Conservation (phyloP, 2,329 filamentous ascomycete genomes). For the Colletotrichum horii region DNA sequence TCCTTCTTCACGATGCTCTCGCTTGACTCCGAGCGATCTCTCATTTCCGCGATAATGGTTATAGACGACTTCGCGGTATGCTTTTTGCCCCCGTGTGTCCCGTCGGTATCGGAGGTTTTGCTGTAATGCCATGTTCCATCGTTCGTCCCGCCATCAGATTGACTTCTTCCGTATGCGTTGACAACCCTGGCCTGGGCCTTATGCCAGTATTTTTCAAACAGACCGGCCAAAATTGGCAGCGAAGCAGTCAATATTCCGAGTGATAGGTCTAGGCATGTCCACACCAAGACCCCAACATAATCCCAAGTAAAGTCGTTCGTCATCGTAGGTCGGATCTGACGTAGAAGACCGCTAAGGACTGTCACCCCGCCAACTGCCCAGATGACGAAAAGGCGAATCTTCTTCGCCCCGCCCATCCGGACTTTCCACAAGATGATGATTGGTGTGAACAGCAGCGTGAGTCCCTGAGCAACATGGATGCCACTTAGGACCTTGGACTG, state of each 20-base stretch:
- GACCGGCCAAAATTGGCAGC: constrained; percentile 34
- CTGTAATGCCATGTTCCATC: not conserved
- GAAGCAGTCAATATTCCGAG: constrained; percentile 36
- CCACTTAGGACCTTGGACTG: constrained; percentile 29
- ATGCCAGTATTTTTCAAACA: not conserved
- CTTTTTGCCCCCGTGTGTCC: not conserved
- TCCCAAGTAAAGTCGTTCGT: constrained; percentile 27
- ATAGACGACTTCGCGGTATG: not conserved
- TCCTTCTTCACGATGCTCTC: not conserved
- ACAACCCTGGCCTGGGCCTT: not conserved
- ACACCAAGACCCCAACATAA: constrained; percentile 31
- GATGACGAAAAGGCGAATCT: constrained; percentile 33
- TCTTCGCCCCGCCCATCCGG: constrained; percentile 32
- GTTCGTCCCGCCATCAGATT: not conserved
- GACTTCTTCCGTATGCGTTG: not conserved
- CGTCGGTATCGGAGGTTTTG: not conserved
- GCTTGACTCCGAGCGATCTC: not conserved
- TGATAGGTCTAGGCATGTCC: constrained; percentile 35
- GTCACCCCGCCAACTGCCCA: constrained; percentile 35
- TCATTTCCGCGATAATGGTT: not conserved
- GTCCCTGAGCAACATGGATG: constrained; percentile 38
- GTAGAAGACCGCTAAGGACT: constrained; percentile 33
- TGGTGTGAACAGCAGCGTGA: constrained; percentile 35
- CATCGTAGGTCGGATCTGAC: constrained; percentile 26
- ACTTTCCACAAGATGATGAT: constrained; percentile 40